Base-by-base conservation (phyloP, 306 rosid genomes). In the Sicyos baderoa region DNA sequence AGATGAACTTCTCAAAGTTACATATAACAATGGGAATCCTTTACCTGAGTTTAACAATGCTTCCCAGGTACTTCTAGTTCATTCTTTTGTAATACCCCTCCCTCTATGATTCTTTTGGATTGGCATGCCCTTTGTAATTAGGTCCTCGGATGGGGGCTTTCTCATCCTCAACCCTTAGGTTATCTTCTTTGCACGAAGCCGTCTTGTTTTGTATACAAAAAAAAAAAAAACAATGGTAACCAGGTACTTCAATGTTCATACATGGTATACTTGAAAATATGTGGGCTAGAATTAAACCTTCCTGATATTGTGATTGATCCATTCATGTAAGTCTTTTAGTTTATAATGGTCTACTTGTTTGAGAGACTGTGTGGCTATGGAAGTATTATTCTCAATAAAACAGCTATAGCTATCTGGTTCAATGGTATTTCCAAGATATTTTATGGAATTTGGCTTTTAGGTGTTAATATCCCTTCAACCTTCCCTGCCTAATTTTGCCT, bases 1-100 rank as follows among this genome's bases (percentile, higher is more conserved):
- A 74, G 91, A 93, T 81, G 97, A 89, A 77, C 91, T 93, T 71
- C 86, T 93, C 76, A 93, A 93, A 84, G 85, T 82, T 76, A 86
- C 97, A 21, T 93, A 89, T 78, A 93, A 90, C 76, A 89, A 84
- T 62, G 98, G 98, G 61, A 93, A 90, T 66, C 98, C 98, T 59
- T 81, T 77, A 16, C 86, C 87, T 14, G 97, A 90, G 83, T 93
- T 88, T 84, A 86, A 93, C 85, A 93, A 93, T 69, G 94, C 97
- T 53, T 88, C 97, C 48, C 97, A 90, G 96, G 99, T 93, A 86
- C 74, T 12, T 40, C 1, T 40, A 40, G 45, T 40, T 40, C 45
- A 40, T 7, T 40, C 45, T 40, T 40, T 40, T 40, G 45, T 40
- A 7, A 9, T 40, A 40, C 9, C 45, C 44, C 9, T 37, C 44